Base-by-base conservation (phyloP, 208 protist species). In the Naegleria lovaniensis region DNA sequence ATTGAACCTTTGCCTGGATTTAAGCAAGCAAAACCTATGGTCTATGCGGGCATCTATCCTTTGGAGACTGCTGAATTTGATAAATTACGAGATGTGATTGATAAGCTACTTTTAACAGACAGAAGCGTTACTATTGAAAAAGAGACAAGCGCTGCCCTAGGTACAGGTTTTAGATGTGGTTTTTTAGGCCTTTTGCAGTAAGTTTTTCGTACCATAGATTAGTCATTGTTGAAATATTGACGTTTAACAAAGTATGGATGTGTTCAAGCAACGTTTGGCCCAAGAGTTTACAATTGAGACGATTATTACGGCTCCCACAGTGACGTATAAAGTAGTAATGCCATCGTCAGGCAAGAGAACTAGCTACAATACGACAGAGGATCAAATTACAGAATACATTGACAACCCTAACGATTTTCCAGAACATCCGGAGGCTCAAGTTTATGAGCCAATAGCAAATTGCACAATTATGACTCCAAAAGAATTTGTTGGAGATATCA, bases 101-200 rank as follows among this genome's bases (percentile, higher is more conserved):
- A 97, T 13, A 93, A 96, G 52, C 93, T 99, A 7, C 95, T 95
- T 22, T 93, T 99, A n/a, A 99, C 98, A 87, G 98, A 99, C 90
- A 95, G 96, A 5, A 94, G 94, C 38, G 96, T 99, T 7, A 96
- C 93, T 29, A 91, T 98, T 83, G 93, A 97, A 92, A 48, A 94
- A 85, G 92, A 98, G 48, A 94, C 94, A 16, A 97, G 95, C 52
- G 94, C 92, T n/a, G 97, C 97, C 55, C 93, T 98, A 39, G 97
- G 97, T n/a, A 84, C 92, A 11, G 97, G 98, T 13, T 95, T 98
- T 87, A 96, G 98, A 92, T 96, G 98, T 91, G 98, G 98, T 36
- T 99, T 99, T 93, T 94, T 99, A 13, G 98, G 98, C 7, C 92
- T 99, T 89, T 94, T 99, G 29, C 98, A 99, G 55, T 67, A 67